Percentiles rank a stretch among this genome's conserved stretches.
phyloP scores from a whole-genome alignment of 176 grass and related monocot species.

The Eragrostis nindensis region DNA sequence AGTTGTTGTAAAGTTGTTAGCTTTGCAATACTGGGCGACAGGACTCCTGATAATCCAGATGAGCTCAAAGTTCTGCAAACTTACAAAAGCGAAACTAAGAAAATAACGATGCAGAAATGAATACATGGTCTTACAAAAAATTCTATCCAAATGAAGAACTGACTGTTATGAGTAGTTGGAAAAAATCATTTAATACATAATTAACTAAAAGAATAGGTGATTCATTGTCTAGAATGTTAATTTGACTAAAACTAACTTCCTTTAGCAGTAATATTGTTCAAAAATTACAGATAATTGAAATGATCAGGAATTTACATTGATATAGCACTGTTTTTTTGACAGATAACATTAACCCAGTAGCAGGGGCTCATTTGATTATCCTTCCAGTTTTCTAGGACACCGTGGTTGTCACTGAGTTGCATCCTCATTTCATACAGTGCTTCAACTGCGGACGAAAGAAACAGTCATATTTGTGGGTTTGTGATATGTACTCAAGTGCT shows the following conservation, averaged over 20 bases:
- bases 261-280: background rate
- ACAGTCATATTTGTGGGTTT: constrained; percentile 1
- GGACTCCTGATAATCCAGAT: constrained; percentile 61
- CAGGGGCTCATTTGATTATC: constrained; percentile 73
- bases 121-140: background rate
- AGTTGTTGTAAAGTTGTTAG: constrained; percentile 60
- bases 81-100: constrained; percentile 32
- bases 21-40: constrained; percentile 73
- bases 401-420: constrained; percentile 42
- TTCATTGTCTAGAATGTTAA: constrained; percentile 1
- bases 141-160: constrained; percentile 10
- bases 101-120: background rate
- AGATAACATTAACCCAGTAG: constrained; percentile 43
- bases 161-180: constrained; percentile 13
- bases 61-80: constrained; percentile 62
- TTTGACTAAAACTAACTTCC: background rate
- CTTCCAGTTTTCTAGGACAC: constrained; percentile 54
- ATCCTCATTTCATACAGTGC: constrained; percentile 64
- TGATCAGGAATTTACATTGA: constrained; percentile 60
- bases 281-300: constrained; percentile 24
- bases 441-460: constrained; percentile 26
- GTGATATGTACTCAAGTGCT: constrained; percentile 9
- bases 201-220: background rate
- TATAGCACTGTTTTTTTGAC: constrained; percentile 42
- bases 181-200: constrained; percentile 7